Conservation (phyloP, 345 rosid species). For the Clausena lansium region DNA sequence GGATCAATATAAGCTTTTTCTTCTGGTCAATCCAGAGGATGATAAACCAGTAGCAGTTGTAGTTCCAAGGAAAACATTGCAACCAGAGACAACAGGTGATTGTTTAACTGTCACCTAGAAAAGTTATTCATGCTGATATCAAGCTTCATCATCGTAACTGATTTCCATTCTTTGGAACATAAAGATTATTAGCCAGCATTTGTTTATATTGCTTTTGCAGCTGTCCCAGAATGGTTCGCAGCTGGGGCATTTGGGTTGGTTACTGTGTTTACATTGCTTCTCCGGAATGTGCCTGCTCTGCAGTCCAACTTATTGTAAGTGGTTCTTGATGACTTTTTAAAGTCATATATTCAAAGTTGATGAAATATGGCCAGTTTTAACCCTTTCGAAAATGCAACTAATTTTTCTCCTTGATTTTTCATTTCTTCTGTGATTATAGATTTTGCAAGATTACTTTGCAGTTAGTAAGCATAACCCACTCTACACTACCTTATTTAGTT, state of each 20-base stretch:
- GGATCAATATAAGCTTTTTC: constrained; percentile 81
- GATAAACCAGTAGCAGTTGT: constrained; percentile 95
- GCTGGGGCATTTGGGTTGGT: constrained; percentile 90
- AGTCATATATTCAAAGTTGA: neutral
- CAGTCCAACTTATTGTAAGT: constrained; percentile 83
- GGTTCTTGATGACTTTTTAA: constrained; percentile 7
- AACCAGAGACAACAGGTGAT: constrained; percentile 76
- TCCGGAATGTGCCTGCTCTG: constrained; percentile 83
- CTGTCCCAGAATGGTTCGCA: constrained; percentile 97
- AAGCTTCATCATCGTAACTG: neutral
- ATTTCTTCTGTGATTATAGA: constrained; percentile 1
- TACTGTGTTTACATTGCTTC: constrained; percentile 76
- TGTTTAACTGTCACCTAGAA: neutral
- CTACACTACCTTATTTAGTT: neutral
- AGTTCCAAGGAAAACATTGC: constrained; percentile 77
- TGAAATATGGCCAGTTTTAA: neutral
- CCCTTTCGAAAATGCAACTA: neutral
- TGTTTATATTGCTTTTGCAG: constrained; percentile 40
- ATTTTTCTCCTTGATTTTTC: neutral
- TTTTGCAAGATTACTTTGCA: neutral
- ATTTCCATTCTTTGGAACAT: neutral
- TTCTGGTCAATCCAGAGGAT: constrained; percentile 88
- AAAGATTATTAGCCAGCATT: neutral
- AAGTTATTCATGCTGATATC: neutral
- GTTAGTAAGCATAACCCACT: neutral